A percentile compares a stretch with the other conserved stretches of the same genome.
These are phyloP conservation scores for Leptodermis oblonga DNA, from an alignment of 257 asterid genomes.

Conservation along the genomic window DNA sequence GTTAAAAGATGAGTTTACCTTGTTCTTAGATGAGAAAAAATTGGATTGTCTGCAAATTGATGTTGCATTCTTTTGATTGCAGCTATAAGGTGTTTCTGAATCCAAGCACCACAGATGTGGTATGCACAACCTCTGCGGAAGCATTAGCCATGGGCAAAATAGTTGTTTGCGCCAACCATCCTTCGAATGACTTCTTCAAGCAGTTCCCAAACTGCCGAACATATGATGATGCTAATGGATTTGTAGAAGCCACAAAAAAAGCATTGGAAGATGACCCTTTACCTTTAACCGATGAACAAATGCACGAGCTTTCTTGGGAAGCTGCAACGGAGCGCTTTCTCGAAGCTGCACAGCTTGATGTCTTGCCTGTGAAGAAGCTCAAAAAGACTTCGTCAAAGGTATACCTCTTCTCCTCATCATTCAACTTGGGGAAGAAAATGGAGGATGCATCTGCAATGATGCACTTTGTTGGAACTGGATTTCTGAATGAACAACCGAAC, in stretches of 20 bases:
- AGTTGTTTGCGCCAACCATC: slow-evolving; percentile 90
- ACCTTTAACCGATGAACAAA: slow-evolving; percentile 60
- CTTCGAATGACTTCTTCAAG: slow-evolving; percentile 93
- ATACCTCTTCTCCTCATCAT: slow-evolving; percentile 57
- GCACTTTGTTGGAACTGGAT: slow-evolving; percentile 68
- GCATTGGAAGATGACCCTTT: slow-evolving; percentile 78
- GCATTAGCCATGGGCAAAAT: slow-evolving; percentile 98
- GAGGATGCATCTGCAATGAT: slow-evolving; percentile 82
- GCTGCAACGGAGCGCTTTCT: slow-evolving; percentile 91
- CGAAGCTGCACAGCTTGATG: slow-evolving; percentile 56
- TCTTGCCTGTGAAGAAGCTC: slow-evolving; percentile 34
- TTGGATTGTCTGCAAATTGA: not conserved
- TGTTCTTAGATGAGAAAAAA: not conserved
- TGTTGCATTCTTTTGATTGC: slow-evolving; percentile 18
- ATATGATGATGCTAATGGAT: slow-evolving; percentile 59
- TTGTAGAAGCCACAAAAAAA: slow-evolving; percentile 60
- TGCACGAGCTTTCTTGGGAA: slow-evolving; percentile 93
- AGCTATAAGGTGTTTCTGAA: slow-evolving; percentile 90
- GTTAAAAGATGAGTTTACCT: not conserved
- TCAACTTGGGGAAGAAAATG: slow-evolving; percentile 52
- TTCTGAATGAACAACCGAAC: slow-evolving; percentile 60
- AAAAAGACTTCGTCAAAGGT: slow-evolving; percentile 44
- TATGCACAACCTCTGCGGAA: slow-evolving; percentile 97
- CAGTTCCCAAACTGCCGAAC: slow-evolving; percentile 94
- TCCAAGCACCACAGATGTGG: slow-evolving; percentile 98